Percentiles rank a stretch among this genome's conserved stretches.
Evolutionary conservation across 495 filamentous ascomycete genomes (phyloP).

Genomic region (Entonaema liquescens): DNA sequence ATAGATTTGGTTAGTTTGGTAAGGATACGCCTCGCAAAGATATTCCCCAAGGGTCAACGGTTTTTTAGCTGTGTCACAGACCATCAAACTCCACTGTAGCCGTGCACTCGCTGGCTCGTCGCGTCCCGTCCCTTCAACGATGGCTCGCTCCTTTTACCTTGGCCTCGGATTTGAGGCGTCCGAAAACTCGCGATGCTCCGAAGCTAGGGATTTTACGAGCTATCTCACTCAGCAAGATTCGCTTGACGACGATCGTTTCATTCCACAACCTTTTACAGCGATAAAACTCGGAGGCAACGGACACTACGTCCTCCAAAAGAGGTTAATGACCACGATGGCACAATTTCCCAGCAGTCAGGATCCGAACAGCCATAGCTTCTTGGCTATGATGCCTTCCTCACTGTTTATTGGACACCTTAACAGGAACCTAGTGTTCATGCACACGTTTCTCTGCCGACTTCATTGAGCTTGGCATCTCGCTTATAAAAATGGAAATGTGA

Average conservation of each 20-base stretch:
- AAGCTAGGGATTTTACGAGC: neutral
- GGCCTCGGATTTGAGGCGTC: slow-evolving; percentile 27
- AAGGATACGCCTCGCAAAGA: slow-evolving; percentile 20
- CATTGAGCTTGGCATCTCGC: slow-evolving; percentile 38
- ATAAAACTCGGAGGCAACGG: slow-evolving; percentile 27
- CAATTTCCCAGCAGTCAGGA: slow-evolving; percentile 41
- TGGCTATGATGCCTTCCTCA: slow-evolving; percentile 32
- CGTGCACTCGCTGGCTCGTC: slow-evolving; percentile 25
- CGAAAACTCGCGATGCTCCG: slow-evolving; percentile 17
- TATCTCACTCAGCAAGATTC: slow-evolving; percentile 25
- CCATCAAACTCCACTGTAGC: slow-evolving; percentile 24
- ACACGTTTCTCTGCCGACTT: slow-evolving; percentile 40
- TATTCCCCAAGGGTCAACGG: slow-evolving; percentile 5
- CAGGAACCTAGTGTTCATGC: slow-evolving; percentile 34
- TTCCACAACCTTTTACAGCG: slow-evolving; percentile 16
- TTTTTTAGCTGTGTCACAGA: neutral
- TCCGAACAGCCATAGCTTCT: slow-evolving; percentile 33
- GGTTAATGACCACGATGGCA: slow-evolving; percentile 29
- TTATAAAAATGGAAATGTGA: slow-evolving; percentile 44
- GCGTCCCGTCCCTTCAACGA: slow-evolving; percentile 33
- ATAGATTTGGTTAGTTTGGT: slow-evolving; percentile 11
- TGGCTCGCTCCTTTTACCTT: slow-evolving; percentile 14
- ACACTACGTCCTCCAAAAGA: slow-evolving; percentile 18
- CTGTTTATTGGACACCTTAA: slow-evolving; percentile 37
- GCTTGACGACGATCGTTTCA: slow-evolving; percentile 23